Percentiles rank a stretch among this genome's conserved stretches.
Evolutionary conservation across 192 early-diverging fungal species (phyloP).

Genomic region (Phycomyces nitens): DNA sequence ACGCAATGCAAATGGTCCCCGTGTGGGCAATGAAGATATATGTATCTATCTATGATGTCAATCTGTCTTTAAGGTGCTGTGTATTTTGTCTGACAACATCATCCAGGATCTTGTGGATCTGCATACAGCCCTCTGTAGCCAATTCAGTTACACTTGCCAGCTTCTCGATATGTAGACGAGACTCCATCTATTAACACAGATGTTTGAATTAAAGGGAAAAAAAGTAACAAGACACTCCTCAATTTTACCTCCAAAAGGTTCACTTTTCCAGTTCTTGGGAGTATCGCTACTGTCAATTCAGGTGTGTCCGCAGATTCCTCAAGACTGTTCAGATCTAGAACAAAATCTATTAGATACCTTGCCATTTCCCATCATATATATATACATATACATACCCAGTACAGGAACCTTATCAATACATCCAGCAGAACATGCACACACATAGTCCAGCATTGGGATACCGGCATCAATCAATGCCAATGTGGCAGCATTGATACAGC

Average conservation of each 20-base stretch:
- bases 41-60: background rate
- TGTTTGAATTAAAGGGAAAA: background rate
- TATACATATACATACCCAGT: constrained; percentile 47
- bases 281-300: constrained; percentile 80
- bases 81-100: background rate
- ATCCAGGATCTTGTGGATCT: constrained; percentile 35
- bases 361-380: too few relatives aligned
- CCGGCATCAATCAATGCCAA: constrained; percentile 81
- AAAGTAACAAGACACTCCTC: background rate
- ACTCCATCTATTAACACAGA: constrained; percentile 66
- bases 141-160: constrained; percentile 59
- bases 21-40: background rate
- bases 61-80: background rate
- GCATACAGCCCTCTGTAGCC: constrained; percentile 68
- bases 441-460: constrained; percentile 79
- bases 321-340: constrained; percentile 74
- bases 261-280: constrained; percentile 81
- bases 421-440: constrained; percentile 86
- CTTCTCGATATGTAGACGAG: constrained; percentile 79
- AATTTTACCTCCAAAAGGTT: constrained; percentile 67
- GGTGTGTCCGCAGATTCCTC: constrained; percentile 89
- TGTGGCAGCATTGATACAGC: constrained; percentile 82
- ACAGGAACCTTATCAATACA: constrained; percentile 73
- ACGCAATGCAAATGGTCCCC: too few relatives aligned
- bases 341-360: background rate